phyloP scores from a whole-genome alignment of 1,284 basidiomycete genomes.

The Lignosus rhinocerotis region DNA sequence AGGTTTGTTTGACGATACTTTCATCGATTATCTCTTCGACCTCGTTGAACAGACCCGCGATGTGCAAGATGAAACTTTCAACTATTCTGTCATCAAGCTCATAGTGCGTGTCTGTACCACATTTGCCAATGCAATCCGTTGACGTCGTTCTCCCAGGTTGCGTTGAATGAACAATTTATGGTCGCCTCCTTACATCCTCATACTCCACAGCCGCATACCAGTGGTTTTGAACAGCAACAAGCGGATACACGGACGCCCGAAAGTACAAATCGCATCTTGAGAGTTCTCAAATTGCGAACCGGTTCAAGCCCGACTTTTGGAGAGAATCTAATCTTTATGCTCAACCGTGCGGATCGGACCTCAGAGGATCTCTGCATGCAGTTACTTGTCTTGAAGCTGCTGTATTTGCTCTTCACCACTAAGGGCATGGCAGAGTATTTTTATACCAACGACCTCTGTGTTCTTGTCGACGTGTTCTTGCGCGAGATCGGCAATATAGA shows the following conservation, averaged over 20 bases:
- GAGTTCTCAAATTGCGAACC: slow-evolving; percentile 80
- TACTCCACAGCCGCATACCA: slow-evolving; percentile 18
- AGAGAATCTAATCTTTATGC: slow-evolving; percentile 98
- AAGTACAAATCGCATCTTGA: slow-evolving; percentile 76
- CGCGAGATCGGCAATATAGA: slow-evolving; percentile 90
- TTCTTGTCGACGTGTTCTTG: slow-evolving; percentile 95
- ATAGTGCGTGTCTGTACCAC: slow-evolving; percentile 56
- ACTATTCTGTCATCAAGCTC: slow-evolving; percentile 92
- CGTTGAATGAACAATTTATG: slow-evolving; percentile 99
- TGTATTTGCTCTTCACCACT: slow-evolving; percentile 95
- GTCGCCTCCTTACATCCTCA: slow-evolving; percentile 58
- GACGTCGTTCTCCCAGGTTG: slow-evolving; percentile 52
- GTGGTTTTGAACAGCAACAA: slow-evolving; percentile 21
- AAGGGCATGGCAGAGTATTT: slow-evolving; percentile 94
- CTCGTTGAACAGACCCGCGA: slow-evolving; percentile 91
- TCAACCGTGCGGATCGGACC: slow-evolving; percentile 87
- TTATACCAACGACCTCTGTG: slow-evolving; percentile 96
- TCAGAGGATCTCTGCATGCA: slow-evolving; percentile 95
- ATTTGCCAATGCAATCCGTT: slow-evolving; percentile 1
- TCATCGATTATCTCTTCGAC: slow-evolving; percentile 91
- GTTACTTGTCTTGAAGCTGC: slow-evolving; percentile 89
- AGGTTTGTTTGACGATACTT: slow-evolving; percentile 81
- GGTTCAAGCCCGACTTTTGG: slow-evolving; percentile 93
- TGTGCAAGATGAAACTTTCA: slow-evolving; percentile 88
- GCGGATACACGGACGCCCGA: slow-evolving; percentile 33